Evolutionary conservation across 148 eudicot genomes (phyloP).

Genomic region (Fagopyrum esculentum): DNA sequence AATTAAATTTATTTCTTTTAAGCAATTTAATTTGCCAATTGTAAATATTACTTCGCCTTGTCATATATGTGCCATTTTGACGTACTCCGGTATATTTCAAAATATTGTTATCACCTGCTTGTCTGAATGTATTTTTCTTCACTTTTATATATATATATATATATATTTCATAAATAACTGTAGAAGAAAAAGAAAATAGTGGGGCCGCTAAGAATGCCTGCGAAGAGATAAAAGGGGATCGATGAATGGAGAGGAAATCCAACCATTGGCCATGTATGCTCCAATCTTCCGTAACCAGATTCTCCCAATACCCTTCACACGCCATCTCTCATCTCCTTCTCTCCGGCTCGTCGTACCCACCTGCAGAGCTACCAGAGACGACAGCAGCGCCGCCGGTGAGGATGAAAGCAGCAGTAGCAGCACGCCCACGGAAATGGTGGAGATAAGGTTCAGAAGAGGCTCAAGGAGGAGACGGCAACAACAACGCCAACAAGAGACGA

Average conservation of each 20-base stretch:
- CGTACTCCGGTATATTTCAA: too few relatives aligned
- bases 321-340: not conserved
- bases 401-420: constrained; percentile 10
- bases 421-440: constrained; percentile 28
- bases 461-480: constrained; percentile 24
- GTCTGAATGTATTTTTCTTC: too few relatives aligned
- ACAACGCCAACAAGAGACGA: constrained; percentile 13
- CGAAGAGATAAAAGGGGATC: not conserved
- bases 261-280: constrained; percentile 1
- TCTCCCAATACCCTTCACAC: not conserved
- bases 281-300: not conserved
- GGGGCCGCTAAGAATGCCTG: not conserved
- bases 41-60: too few relatives aligned
- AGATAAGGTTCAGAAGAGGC: constrained; percentile 51
- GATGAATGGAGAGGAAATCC: not conserved
- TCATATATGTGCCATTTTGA: too few relatives aligned
- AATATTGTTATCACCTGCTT: too few relatives aligned
- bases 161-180: too few relatives aligned
- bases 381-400: not conserved
- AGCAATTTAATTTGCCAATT: too few relatives aligned
- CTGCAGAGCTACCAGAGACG: not conserved
- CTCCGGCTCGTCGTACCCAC: not conserved
- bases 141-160: too few relatives aligned
- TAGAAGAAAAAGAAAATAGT: not conserved
- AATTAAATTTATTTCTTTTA: too few relatives aligned